Evolutionary conservation across 1,284 basidiomycete species (phyloP).

Genomic region (Sporisorium exsertum): DNA sequence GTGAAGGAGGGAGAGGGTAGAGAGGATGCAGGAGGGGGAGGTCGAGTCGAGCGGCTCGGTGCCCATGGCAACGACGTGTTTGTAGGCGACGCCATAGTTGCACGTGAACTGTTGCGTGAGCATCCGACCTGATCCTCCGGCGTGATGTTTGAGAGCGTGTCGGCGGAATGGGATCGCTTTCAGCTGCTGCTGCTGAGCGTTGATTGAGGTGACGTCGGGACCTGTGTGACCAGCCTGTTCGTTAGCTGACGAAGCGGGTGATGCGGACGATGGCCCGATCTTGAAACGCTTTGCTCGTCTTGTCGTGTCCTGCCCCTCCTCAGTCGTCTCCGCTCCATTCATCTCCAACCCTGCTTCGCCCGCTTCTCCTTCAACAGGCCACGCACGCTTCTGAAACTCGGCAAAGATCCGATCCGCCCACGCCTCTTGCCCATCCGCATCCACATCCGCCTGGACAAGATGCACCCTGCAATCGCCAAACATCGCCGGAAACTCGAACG

Average conservation of each 20-base stretch:
- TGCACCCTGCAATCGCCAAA: conserved; percentile 45
- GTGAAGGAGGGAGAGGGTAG: conserved; percentile 25
- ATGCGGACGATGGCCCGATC: background rate
- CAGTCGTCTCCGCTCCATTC: background rate
- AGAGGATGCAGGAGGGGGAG: conserved; percentile 15
- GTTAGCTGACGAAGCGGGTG: background rate
- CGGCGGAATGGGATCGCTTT: conserved; percentile 37
- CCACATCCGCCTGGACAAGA: conserved; percentile 37
- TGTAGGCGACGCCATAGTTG: conserved; percentile 57
- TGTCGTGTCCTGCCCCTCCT: background rate
- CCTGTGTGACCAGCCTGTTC: background rate
- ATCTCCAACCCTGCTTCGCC: background rate
- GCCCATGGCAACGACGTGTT: conserved; percentile 47
- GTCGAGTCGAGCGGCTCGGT: conserved; percentile 22
- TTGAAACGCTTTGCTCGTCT: background rate
- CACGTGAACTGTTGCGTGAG: conserved; percentile 56
- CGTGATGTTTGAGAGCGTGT: conserved; percentile 35
- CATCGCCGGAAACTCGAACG: conserved; percentile 23
- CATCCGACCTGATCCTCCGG: conserved; percentile 21
- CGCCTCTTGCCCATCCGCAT: conserved; percentile 9
- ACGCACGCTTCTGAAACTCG: conserved; percentile 25
- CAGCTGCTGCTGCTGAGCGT: background rate
- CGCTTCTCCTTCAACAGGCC: conserved; percentile 5
- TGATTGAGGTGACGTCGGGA: background rate
- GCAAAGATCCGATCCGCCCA: conserved; percentile 32